Evolutionary conservation across 345 rosid genomes (phyloP).

Genomic region (Nasturtium officinale): DNA sequence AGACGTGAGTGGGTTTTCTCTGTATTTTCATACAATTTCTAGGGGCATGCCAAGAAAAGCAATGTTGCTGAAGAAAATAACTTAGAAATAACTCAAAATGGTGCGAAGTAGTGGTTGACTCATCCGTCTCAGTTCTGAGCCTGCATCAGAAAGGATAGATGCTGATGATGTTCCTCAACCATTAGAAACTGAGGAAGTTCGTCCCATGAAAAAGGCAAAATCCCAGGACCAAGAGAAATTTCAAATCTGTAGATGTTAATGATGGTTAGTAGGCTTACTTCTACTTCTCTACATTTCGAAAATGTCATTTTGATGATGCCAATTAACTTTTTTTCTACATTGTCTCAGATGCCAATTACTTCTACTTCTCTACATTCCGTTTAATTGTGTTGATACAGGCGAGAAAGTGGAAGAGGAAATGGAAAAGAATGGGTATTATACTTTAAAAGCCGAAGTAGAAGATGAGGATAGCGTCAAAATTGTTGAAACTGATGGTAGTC

Average conservation of each 20-base stretch:
- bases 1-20: neutral
- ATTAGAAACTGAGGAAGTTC: conserved; percentile 48
- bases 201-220: conserved; percentile 75
- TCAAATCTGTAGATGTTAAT: conserved; percentile 28
- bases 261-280: conserved; percentile 45
- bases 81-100: conserved; percentile 34
- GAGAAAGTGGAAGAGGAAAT: conserved; percentile 35
- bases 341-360: conserved; percentile 1
- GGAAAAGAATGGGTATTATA: conserved; percentile 30
- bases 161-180: conserved; percentile 45
- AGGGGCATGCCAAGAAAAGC: conserved; percentile 57
- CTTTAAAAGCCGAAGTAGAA: conserved; percentile 38
- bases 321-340: neutral
- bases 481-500: conserved; percentile 58
- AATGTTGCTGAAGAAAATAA: conserved; percentile 51
- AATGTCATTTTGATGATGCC: neutral
- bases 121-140: conserved; percentile 44
- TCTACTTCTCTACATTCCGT: too few relatives aligned
- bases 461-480: conserved; percentile 36
- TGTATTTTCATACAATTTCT: conserved; percentile 11
- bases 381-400: conserved; percentile 46
- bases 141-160: conserved; percentile 33
- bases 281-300: conserved; percentile 1
- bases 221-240: conserved; percentile 47
- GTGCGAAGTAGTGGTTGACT: conserved; percentile 21